Evolutionary conservation across 441 rosid genomes (phyloP), one percentile per base, ranked within the genome.

Genomic region (Capsella rubella): DNA sequence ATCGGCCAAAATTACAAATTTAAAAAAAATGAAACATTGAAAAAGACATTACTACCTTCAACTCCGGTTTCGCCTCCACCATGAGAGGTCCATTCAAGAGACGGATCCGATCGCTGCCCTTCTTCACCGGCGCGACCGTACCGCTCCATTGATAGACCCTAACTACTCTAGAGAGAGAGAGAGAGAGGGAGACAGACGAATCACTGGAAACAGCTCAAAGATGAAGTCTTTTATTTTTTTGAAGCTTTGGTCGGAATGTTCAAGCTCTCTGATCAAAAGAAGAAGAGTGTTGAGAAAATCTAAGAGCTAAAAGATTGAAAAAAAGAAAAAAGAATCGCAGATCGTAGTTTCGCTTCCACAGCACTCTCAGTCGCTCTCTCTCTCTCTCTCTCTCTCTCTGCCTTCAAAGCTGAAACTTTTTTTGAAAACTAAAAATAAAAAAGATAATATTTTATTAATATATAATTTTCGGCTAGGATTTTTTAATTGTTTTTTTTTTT

Each of bases 71-170:
- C 93, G 16, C 78, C 77, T 51, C 86, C 92, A 59, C 86, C 92
- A 59, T 86, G 80, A 72, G 80, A 76, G 10, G 81, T 62, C 96
- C 94, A 92, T 78, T 90, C 91, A 79, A 81, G 79, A 35, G 89
- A 81, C 79, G 92, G 92, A 87, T 89, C 95, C 79, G 90, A 87
- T 83, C 85, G 89, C 55, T 86, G 59, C 58, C 85, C 88, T 40
- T 73, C 78, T 57, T 86, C 92, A 35, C 81, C 86, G 82, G 68
- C 60, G 82, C 87, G 82, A 71, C 82, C 86, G 86, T 87, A 85
- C 87, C 87, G 87, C 82, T 93, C 97, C 98, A 88, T 89, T 51
- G 55, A 9, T 69, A 42, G 66, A 40, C n/a, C 45, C 50, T 70
- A 37, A 62, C 31, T n/a, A n/a, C 67, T 43, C 42, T 25, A 21